These are phyloP conservation scores for Neurospora sp. DNA, from an alignment of 495 filamentous ascomycete genomes.

Conservation along the genomic window DNA sequence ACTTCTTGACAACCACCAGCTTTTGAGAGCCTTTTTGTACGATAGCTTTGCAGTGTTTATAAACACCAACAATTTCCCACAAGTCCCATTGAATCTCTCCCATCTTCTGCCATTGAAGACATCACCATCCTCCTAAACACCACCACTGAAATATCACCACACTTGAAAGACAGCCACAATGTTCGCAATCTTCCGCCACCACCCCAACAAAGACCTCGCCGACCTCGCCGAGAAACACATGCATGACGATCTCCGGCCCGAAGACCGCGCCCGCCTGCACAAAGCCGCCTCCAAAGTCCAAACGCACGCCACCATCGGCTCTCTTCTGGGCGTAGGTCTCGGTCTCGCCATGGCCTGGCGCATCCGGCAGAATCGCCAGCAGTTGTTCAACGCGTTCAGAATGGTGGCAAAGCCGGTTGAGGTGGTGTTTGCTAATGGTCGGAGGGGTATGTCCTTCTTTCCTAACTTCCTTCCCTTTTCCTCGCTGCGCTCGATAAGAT, in stretches of 20 bases:
- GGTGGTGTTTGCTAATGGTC: constrained; percentile 51
- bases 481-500: too few species aligned
- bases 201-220: constrained; percentile 41
- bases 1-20: not conserved
- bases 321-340: constrained; percentile 47
- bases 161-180: too few species aligned
- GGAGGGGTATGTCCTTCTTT: constrained; percentile 34
- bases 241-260: constrained; percentile 48
- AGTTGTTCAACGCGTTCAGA: constrained; percentile 50
- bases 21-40: not conserved
- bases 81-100: not conserved
- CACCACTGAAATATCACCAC: too few species aligned
- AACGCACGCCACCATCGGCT: constrained; percentile 46
- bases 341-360: constrained; percentile 49
- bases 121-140: too few species aligned
- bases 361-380: constrained; percentile 40
- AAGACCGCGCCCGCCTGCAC: constrained; percentile 49
- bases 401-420: constrained; percentile 48
- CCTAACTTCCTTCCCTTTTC: not conserved
- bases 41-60: not conserved
- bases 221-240: constrained; percentile 53
- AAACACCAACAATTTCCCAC: not conserved
- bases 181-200: constrained; percentile 45
- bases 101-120: not conserved
- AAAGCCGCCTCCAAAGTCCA: constrained; percentile 42